Base-by-base conservation (phyloP, 805 yeast species). In the Spencermartinsiella europaea region DNA sequence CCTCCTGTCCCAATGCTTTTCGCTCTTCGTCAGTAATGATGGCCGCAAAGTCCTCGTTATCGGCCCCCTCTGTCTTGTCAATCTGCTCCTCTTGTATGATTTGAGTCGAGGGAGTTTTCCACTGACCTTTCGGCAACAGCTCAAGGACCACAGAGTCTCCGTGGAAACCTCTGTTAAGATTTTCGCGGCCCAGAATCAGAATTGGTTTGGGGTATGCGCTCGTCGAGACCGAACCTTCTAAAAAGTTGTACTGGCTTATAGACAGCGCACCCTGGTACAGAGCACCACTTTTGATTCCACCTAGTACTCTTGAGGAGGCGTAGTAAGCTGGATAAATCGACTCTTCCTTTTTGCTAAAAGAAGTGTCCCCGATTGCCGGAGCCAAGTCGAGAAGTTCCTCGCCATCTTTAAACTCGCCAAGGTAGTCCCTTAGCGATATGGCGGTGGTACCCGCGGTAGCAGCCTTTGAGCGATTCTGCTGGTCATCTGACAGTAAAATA, bases 71-170 rank as follows among this genome's bases (percentile, higher is more conserved):
- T 47, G 78, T 71, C 5, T 73, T 78, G 46, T 80, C 82, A 33
- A 81, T 70, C 27, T 72, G 71, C 42, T 76, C 83, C 48, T 87
- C 95, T 59, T 89, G 96, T 34, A 89, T 68, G 37, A 88, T 83
- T 40, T 84, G 78, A 3, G 83, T 68, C 0, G 95, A 81, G 1
- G 96, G 95, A 34, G 80, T 81, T 57, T 85, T 82, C 99, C 99
- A 93, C 61, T 85, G 80, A 22, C 75, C 71, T 54, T 85, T 78
- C 1, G 98, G 96, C 37, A 93, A 71, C 37, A 93, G 69, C 65
- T 93, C 98, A 3, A 93, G 88, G 39, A 89, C 85, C 25, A 93
- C 98, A 33, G 80, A 76, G 60, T 93, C 99, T 21, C 96, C 90
- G 57, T 86, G 87, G 69, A 91, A 91, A 0, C 91, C 85, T 65